Conservation (phyloP, 2,329 filamentous ascomycete species). For the Colletotrichum musae region DNA sequence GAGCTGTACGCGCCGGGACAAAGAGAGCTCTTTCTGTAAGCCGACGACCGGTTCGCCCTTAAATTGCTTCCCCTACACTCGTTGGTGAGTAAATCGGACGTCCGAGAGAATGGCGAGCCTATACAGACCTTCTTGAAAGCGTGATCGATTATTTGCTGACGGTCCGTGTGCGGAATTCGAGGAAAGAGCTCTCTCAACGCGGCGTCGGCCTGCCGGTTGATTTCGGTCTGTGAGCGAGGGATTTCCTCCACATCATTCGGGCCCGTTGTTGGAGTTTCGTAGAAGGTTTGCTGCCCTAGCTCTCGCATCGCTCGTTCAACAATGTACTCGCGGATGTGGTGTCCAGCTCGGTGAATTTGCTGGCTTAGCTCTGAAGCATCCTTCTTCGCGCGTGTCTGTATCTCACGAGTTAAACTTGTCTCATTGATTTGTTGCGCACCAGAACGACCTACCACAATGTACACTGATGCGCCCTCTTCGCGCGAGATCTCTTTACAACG, state of each 20-base stretch:
- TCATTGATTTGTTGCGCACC: not conserved
- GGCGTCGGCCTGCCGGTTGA: conserved; percentile 73
- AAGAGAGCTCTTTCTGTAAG: conserved; percentile 66
- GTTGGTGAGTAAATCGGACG: conserved; percentile 20
- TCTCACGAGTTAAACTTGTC: not conserved
- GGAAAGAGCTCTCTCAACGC: conserved; percentile 76
- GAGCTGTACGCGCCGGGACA: conserved; percentile 75
- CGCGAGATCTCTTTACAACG: conserved; percentile 76
- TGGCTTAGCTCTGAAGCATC: conserved; percentile 59
- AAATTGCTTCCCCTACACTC: conserved; percentile 62
- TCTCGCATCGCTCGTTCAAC: conserved; percentile 66
- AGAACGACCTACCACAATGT: conserved; percentile 69
- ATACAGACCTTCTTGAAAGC: conserved; percentile 72
- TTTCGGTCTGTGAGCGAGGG: conserved; percentile 70
- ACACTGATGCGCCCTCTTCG: conserved; percentile 74
- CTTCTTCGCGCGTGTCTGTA: conserved; percentile 33
- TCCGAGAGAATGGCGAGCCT: not conserved
- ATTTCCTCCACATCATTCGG: conserved; percentile 64
- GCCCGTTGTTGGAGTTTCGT: conserved; percentile 42
- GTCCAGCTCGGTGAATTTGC: conserved; percentile 72
- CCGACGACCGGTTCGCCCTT: conserved; percentile 72
- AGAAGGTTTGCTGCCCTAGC: conserved; percentile 27
- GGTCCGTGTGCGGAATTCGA: conserved; percentile 75
- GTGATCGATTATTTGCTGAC: conserved; percentile 73
- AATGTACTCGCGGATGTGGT: conserved; percentile 72